phyloP scores from a whole-genome alignment of 306 rosid genomes.

The Lupinus albus region DNA sequence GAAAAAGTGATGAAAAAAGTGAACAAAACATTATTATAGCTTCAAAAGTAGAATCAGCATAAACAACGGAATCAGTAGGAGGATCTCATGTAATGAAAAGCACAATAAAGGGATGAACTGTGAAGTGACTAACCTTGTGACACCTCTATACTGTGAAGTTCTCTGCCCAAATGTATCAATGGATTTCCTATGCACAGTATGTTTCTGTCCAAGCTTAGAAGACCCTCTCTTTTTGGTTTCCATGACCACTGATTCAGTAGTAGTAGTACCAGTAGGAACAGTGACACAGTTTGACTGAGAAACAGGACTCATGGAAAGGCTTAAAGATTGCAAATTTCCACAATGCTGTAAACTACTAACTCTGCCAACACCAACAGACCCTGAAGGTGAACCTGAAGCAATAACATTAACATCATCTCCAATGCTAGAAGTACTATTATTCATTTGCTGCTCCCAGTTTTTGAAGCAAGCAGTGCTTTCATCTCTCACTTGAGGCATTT shows the following conservation, averaged over 20 bases:
- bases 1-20: background rate
- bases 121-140: slow-evolving; percentile 62
- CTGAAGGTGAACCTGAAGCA: slow-evolving; percentile 53
- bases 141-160: slow-evolving; percentile 97
- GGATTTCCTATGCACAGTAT: slow-evolving; percentile 85
- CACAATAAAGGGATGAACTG: background rate
- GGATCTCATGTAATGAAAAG: background rate
- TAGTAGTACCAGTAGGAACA: slow-evolving; percentile 55
- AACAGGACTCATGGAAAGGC: slow-evolving; percentile 81
- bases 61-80: background rate
- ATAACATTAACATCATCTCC: slow-evolving; percentile 37
- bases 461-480: slow-evolving; percentile 43
- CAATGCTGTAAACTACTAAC: slow-evolving; percentile 30
- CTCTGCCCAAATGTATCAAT: slow-evolving; percentile 91
- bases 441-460: slow-evolving; percentile 58
- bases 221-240: slow-evolving; percentile 76
- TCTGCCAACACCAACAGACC: slow-evolving; percentile 40
- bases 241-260: slow-evolving; percentile 38
- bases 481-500: slow-evolving; percentile 46
- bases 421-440: slow-evolving; percentile 13
- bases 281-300: slow-evolving; percentile 85
- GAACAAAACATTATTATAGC: background rate
- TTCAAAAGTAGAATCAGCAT: background rate
- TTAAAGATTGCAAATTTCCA: slow-evolving; percentile 68
- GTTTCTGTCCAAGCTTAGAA: slow-evolving; percentile 58